A percentile compares a stretch with the other conserved stretches of the same genome.
Evolutionary conservation across 106 monocot genomes (phyloP).

Genomic region (Xerophyta viscosa): DNA sequence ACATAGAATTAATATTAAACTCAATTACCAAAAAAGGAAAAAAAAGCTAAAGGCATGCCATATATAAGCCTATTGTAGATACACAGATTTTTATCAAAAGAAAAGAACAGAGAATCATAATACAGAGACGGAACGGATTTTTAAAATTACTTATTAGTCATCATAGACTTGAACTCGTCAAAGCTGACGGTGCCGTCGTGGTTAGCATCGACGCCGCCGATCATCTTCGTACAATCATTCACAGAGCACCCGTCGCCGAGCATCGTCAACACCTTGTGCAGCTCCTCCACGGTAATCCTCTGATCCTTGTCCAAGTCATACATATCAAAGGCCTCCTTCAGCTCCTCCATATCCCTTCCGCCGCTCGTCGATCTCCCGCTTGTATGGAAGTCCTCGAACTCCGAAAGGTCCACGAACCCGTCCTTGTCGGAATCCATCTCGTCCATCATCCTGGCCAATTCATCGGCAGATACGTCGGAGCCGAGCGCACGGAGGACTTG

Average conservation of each 20-base stretch:
- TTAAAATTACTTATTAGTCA: conserved; percentile 29
- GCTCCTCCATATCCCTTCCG: conserved; percentile 21
- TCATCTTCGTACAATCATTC: conserved; percentile 58
- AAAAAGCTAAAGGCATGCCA: no score
- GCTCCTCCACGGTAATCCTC: conserved; percentile 53
- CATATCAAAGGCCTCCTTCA: conserved; percentile 63
- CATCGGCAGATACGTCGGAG: conserved; percentile 9
- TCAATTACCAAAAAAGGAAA: no score
- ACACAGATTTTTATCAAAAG: no score
- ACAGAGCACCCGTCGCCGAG: conserved; percentile 56
- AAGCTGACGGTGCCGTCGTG: conserved; percentile 66
- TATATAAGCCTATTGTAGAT: no score
- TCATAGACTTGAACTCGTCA: conserved; percentile 85
- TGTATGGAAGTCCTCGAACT: conserved; percentile 33
- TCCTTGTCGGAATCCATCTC: conserved; percentile 34
- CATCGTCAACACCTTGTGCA: conserved; percentile 39
- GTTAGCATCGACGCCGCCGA: conserved; percentile 49
- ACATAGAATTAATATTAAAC: no score
- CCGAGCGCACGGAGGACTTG: conserved; percentile 20
- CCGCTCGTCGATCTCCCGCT: neutral
- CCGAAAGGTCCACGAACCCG: conserved; percentile 35
- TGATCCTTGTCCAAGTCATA: conserved; percentile 76
- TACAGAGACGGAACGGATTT: no score
- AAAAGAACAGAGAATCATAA: no score
- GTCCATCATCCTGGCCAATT: conserved; percentile 25